phyloP scores from a whole-genome alignment of 192 early-diverging fungal genomes.

The Umbelopsis sp. region DNA sequence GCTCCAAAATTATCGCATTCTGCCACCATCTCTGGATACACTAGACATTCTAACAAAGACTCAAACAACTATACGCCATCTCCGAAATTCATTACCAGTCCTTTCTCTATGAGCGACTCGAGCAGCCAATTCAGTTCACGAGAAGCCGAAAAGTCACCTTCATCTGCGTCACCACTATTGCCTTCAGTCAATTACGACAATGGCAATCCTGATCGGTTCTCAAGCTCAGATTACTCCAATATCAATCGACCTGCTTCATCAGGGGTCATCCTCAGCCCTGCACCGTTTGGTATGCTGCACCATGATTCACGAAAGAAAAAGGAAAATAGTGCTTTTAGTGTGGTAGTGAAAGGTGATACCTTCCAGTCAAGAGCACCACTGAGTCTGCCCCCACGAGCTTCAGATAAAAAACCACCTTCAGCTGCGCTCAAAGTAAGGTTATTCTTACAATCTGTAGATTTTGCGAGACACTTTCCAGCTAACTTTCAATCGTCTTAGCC shows the following conservation, averaged over 20 bases:
- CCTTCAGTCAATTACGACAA: not conserved
- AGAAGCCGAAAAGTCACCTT: not conserved
- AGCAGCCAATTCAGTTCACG: not conserved
- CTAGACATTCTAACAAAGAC: not conserved
- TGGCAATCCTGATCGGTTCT: not conserved
- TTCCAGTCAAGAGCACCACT: not conserved
- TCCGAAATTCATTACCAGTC: not conserved
- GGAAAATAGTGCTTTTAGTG: slow-evolving; percentile 4
- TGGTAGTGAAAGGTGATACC: not conserved
- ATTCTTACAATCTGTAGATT: not conserved
- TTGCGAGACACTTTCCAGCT: not conserved
- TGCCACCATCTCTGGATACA: slow-evolving; percentile 16
- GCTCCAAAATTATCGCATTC: slow-evolving; percentile 19
- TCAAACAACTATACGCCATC: not conserved
- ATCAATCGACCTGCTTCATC: not conserved
- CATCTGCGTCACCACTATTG: slow-evolving; percentile 7
- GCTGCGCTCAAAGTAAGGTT: not conserved
- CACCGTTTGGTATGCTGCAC: not conserved
- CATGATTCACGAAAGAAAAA: not conserved
- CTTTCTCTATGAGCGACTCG: not conserved
- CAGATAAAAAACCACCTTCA: slow-evolving; percentile 3
- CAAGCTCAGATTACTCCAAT: slow-evolving; percentile 4
- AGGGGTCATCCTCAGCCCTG: not conserved
- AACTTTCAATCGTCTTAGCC: slow-evolving; percentile 19
- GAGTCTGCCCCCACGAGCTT: not conserved